Evolutionary conservation across 148 eudicot genomes (phyloP), one percentile per base, ranked within the genome.

Genomic region (Chenopodium quinoa): DNA sequence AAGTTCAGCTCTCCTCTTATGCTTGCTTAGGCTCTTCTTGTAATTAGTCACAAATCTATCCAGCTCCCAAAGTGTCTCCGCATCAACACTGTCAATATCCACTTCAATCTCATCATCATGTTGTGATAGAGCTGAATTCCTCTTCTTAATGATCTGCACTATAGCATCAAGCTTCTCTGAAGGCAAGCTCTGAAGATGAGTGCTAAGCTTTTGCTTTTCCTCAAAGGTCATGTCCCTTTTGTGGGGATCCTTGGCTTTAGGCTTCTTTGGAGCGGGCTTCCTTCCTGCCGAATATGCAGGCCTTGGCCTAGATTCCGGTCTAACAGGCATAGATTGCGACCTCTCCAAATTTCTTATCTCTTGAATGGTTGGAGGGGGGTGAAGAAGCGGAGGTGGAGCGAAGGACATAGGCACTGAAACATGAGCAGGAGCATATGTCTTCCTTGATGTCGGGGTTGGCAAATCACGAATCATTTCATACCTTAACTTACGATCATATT

Each of bases 161-260:
- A 94, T 88, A 78, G 84, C 88, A 81, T 92, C 94, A 79, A 94
- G 91, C 88, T 91, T 94, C 76, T 94, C 97, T 0, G 94, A 62
- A 76, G 98, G 98, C 79, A 94, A 84, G 74, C 81, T 80, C 89
- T 94, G 98, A 71, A 94, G 97, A 83, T 94, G 83, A 34, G 90
- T 86, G 84, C 97, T 92, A 46, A 94, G 98, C 88, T 78, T 94
- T 72, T 94, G 97, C 85, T 94, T 94, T 90, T 94, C 98, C 58
- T 94, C 97, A 81, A 82, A 89, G 9, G 98, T 94, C 98, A 94
- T 94, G 80, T 94, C 92, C 85, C 98, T 91, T 84, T 94, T 94
- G 81, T 91, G 56, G 17, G 85, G 92, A 91, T 94, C 98, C 82
- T 86, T 94, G 16, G 98, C 97, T 83, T 94, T 94, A 1, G 97